These are phyloP conservation scores for Mortierella claussenii DNA, from an alignment of 192 early-diverging fungal species.

Conservation along the genomic window DNA sequence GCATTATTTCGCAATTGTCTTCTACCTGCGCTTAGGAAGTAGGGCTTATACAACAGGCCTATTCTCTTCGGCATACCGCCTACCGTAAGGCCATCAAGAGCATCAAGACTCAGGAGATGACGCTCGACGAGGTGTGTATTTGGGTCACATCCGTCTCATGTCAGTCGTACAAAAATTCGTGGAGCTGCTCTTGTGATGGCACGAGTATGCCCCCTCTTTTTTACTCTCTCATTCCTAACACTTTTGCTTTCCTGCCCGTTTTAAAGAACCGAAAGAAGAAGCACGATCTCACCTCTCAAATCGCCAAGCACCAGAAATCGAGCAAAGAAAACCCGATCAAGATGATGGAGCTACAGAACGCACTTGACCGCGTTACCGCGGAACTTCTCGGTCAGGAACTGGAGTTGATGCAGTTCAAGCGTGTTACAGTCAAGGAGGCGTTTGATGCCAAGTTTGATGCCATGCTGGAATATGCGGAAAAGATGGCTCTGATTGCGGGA, in stretches of 20 bases:
- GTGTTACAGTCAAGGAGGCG: conserved; percentile 46
- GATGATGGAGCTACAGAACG: conserved; percentile 51
- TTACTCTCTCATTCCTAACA: no score
- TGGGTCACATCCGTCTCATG: not conserved
- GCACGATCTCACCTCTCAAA: conserved; percentile 33
- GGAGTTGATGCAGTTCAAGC: conserved; percentile 52
- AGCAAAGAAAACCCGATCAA: conserved; percentile 53
- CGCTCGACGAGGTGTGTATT: conserved; percentile 34
- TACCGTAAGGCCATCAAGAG: conserved; percentile 49
- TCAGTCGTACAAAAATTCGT: no score
- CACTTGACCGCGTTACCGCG: conserved; percentile 36
- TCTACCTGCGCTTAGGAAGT: conserved; percentile 42
- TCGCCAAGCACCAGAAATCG: conserved; percentile 41
- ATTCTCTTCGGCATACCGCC: conserved; percentile 25
- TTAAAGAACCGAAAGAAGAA: conserved; percentile 51
- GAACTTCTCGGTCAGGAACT: conserved; percentile 36
- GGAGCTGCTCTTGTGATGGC: conserved; percentile 17
- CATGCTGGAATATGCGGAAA: conserved; percentile 54
- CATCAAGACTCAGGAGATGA: conserved; percentile 47
- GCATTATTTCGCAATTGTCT: no score
- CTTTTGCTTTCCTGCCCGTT: no score
- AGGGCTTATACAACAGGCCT: conserved; percentile 43
- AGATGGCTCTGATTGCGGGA: conserved; percentile 53
- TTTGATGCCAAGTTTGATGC: conserved; percentile 47
- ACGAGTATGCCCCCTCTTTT: no score